These are phyloP conservation scores for Yarrowia sp. DNA, from an alignment of 805 yeast species.

Conservation along the genomic window DNA sequence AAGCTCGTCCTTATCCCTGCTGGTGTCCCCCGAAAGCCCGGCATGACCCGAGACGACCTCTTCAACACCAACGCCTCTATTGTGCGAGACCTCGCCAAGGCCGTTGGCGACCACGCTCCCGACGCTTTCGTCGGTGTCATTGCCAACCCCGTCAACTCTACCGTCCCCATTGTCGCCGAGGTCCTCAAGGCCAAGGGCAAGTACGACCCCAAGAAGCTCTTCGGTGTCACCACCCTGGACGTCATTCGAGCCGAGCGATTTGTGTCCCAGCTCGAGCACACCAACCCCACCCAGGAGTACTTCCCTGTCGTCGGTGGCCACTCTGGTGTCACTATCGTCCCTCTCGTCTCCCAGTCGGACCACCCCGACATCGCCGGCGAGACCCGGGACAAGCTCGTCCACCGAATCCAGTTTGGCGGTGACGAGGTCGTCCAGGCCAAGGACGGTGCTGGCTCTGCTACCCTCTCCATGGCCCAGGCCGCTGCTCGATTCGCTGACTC, in stretches of 20 bases:
- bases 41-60: slow-evolving; percentile 89
- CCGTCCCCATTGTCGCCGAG: slow-evolving; percentile 86
- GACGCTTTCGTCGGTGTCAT: slow-evolving; percentile 76
- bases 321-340: slow-evolving; percentile 92
- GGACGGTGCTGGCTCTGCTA: slow-evolving; percentile 92
- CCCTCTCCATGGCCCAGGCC: slow-evolving; percentile 93
- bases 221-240: slow-evolving; percentile 90
- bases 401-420: slow-evolving; percentile 94
- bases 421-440: slow-evolving; percentile 96
- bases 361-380: slow-evolving; percentile 43
- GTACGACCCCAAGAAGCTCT: slow-evolving; percentile 67
- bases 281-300: slow-evolving; percentile 48
- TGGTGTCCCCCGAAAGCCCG: slow-evolving; percentile 91
- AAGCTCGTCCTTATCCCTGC: slow-evolving; percentile 90
- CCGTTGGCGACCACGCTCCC: slow-evolving; percentile 69
- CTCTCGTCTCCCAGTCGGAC: slow-evolving; percentile 56
- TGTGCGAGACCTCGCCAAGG: slow-evolving; percentile 68
- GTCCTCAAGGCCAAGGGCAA: slow-evolving; percentile 65
- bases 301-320: slow-evolving; percentile 90
- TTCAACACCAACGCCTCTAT: slow-evolving; percentile 82
- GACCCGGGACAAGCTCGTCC: slow-evolving; percentile 56
- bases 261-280: slow-evolving; percentile 29
- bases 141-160: slow-evolving; percentile 91
- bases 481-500: slow-evolving; percentile 78
- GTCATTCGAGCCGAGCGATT: slow-evolving; percentile 84